Evolutionary conservation across 441 rosid species (phyloP).

Genomic region (Brassica balearica): DNA sequence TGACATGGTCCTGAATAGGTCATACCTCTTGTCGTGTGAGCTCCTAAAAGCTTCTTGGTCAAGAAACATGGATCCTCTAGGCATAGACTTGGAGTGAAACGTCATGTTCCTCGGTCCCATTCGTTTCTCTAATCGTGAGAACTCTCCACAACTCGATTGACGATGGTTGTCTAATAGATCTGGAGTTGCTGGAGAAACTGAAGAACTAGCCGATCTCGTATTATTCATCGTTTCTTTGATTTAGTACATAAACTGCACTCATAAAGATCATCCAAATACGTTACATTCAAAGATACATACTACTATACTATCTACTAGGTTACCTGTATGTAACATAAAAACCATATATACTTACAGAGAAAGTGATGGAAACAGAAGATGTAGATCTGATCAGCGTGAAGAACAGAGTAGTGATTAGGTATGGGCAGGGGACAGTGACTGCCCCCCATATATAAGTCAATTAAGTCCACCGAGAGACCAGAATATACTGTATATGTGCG

Average conservation of each 20-base stretch:
- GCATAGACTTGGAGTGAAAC: slow-evolving; percentile 73
- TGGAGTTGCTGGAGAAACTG: slow-evolving; percentile 30
- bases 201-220: slow-evolving; percentile 22
- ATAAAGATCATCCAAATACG: slow-evolving; percentile 20
- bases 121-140: slow-evolving; percentile 30
- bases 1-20: slow-evolving; percentile 91
- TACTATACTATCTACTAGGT: background rate
- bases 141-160: slow-evolving; percentile 13
- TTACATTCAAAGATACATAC: slow-evolving; percentile 18
- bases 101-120: slow-evolving; percentile 36
- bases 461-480: slow-evolving; percentile 8
- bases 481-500: background rate
- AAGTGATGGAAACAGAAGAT: slow-evolving; percentile 31
- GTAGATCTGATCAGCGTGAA: slow-evolving; percentile 22
- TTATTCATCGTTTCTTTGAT: slow-evolving; percentile 29
- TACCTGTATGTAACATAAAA: background rate
- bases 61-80: slow-evolving; percentile 45
- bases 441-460: slow-evolving; percentile 24
- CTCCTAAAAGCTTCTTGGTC: slow-evolving; percentile 34
- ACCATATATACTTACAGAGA: slow-evolving; percentile 21
- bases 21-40: slow-evolving; percentile 56
- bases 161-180: slow-evolving; percentile 29
- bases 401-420: slow-evolving; percentile 24
- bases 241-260: slow-evolving; percentile 15
- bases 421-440: background rate